Conservation (phyloP, 768 basidiomycete species). For the Lentinula boryana region DNA sequence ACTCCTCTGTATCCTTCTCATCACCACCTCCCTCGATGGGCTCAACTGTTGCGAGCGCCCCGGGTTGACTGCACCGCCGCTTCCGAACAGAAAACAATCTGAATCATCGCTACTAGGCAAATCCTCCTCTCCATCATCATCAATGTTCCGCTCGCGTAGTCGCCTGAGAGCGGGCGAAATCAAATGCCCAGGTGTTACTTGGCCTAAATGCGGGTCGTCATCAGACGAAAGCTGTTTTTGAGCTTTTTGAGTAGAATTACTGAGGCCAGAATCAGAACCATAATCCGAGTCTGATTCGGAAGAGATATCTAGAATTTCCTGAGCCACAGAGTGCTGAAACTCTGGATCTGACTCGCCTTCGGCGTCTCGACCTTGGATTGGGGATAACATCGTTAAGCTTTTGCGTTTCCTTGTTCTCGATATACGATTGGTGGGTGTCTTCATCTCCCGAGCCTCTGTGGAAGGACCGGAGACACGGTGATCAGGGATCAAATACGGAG, state of each 20-base stretch:
- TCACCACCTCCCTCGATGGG: constrained; percentile 39
- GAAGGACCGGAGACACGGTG: background rate
- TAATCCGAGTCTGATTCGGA: background rate
- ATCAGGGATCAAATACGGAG: background rate
- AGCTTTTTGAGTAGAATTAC: background rate
- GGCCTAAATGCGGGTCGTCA: constrained; percentile 57
- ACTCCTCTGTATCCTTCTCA: constrained; percentile 32
- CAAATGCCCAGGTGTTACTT: constrained; percentile 65
- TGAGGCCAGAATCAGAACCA: background rate
- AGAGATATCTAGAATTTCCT: background rate
- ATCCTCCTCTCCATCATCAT: constrained; percentile 21
- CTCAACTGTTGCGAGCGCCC: constrained; percentile 25
- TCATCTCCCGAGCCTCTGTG: background rate
- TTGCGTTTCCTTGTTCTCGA: background rate
- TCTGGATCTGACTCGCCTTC: constrained; percentile 1
- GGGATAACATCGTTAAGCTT: background rate
- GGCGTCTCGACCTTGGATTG: background rate
- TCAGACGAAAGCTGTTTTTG: constrained; percentile 46
- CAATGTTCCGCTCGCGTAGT: constrained; percentile 14
- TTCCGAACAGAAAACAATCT: background rate
- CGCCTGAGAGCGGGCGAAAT: constrained; percentile 55
- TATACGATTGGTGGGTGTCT: background rate
- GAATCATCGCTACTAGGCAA: constrained; percentile 40
- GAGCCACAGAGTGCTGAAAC: background rate
- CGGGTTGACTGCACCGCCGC: background rate